These are phyloP conservation scores for Leccinum ambiguum DNA, from an alignment of 1,284 basidiomycete species.

Conservation along the genomic window DNA sequence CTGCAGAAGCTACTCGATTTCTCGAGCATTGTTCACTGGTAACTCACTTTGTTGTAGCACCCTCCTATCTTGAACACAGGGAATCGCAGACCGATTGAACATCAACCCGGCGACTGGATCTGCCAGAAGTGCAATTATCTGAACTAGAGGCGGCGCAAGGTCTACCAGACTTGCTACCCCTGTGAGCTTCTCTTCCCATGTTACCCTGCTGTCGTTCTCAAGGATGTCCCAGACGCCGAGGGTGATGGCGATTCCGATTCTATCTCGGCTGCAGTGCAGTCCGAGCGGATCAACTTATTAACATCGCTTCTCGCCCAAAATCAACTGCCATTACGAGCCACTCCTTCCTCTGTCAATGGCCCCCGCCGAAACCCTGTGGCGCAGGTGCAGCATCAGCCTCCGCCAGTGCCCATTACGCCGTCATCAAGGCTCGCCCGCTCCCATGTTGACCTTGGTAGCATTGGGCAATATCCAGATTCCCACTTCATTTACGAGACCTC, in stretches of 20 bases:
- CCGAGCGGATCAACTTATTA: constrained; percentile 76
- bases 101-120: constrained; percentile 91
- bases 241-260: constrained; percentile 71
- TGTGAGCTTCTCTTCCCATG: constrained; percentile 41
- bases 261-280: constrained; percentile 75
- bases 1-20: not conserved
- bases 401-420: constrained; percentile 36
- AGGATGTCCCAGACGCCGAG: constrained; percentile 58
- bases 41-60: constrained; percentile 42
- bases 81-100: constrained; percentile 80
- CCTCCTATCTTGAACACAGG: constrained; percentile 88
- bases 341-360: constrained; percentile 27
- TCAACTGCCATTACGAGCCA: constrained; percentile 31
- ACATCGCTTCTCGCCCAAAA: constrained; percentile 65
- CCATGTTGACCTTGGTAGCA: constrained; percentile 42
- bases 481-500: constrained; percentile 71
- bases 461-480: constrained; percentile 37
- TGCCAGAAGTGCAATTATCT: constrained; percentile 82
- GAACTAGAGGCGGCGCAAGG: constrained; percentile 84
- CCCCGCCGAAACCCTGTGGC: constrained; percentile 46
- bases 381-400: constrained; percentile 40
- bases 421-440: constrained; percentile 43
- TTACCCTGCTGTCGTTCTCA: constrained; percentile 12
- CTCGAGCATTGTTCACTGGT: not conserved
- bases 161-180: constrained; percentile 86